These are phyloP conservation scores for Cyberlindnera mississippiensis DNA, from an alignment of 805 yeast genomes.

Conservation along the genomic window DNA sequence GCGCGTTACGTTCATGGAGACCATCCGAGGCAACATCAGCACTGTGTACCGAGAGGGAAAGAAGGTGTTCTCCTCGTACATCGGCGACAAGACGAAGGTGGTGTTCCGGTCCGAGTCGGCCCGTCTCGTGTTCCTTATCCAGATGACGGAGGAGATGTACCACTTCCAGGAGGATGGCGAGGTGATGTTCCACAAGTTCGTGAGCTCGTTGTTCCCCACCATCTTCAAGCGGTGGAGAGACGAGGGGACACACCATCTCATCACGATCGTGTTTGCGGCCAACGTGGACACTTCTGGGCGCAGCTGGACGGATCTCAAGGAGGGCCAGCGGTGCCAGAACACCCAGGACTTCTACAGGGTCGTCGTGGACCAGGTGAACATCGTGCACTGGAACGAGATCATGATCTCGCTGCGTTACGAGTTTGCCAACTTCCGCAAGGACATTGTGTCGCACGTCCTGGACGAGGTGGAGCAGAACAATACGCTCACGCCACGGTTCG, in stretches of 20 bases:
- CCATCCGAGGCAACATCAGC: conserved; percentile 61
- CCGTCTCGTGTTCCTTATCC: conserved; percentile 74
- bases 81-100: conserved; percentile 70
- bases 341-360: conserved; percentile 83
- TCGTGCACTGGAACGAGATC: conserved; percentile 84
- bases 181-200: conserved; percentile 85
- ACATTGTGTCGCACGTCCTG: conserved; percentile 50
- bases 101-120: conserved; percentile 93
- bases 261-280: conserved; percentile 82
- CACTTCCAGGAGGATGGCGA: conserved; percentile 96
- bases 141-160: conserved; percentile 95
- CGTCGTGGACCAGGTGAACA: conserved; percentile 91
- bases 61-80: conserved; percentile 68
- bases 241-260: conserved; percentile 82
- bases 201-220: conserved; percentile 87
- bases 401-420: conserved; percentile 85
- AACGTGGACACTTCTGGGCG: conserved; percentile 56
- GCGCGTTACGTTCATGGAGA: conserved; percentile 54
- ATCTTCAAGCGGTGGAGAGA: conserved; percentile 86
- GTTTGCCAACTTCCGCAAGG: conserved; percentile 76
- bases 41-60: conserved; percentile 62
- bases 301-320: conserved; percentile 54
- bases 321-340: conserved; percentile 67
- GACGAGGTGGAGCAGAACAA: conserved; percentile 19
- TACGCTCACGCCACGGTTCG: conserved; percentile 42